Percentiles rank a stretch among this genome's conserved stretches.
These are phyloP conservation scores for Penicillium turbatum DNA, from an alignment of 495 filamentous ascomycete genomes.

Conservation along the genomic window DNA sequence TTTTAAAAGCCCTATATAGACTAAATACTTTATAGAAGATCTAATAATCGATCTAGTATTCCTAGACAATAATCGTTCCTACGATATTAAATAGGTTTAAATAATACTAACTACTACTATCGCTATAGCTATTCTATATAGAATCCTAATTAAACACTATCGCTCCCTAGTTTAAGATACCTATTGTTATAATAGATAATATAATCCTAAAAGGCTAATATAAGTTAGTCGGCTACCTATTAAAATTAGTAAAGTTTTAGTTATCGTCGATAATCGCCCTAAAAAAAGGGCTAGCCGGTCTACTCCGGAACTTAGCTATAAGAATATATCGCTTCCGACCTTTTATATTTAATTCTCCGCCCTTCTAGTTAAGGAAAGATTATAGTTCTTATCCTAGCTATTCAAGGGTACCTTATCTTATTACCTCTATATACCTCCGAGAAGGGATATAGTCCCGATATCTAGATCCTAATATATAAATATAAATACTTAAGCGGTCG, in stretches of 20 bases:
- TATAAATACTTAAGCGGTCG: not conserved
- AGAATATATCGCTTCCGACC: constrained; percentile 1
- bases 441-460: not conserved
- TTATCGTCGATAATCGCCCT: constrained; percentile 3
- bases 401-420: constrained; percentile 3
- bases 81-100: not conserved
- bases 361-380: constrained; percentile 1
- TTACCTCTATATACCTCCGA: constrained; percentile 1
- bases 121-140: not conserved
- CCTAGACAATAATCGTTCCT: constrained; percentile 1
- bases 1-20: not conserved
- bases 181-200: not conserved
- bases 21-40: not conserved
- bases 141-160: not conserved
- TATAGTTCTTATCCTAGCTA: constrained; percentile 5
- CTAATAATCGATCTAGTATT: not conserved
- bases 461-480: not conserved
- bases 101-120: not conserved
- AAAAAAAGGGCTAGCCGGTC: constrained; percentile 2
- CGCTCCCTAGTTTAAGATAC: not conserved
- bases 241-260: constrained; percentile 3
- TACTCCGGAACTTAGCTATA: not conserved
- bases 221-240: not conserved
- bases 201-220: not conserved
- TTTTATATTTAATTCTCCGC: constrained; percentile 6